Evolutionary conservation across 2,329 filamentous ascomycete genomes (phyloP).

Genomic region (Epicoccum nigrum): DNA sequence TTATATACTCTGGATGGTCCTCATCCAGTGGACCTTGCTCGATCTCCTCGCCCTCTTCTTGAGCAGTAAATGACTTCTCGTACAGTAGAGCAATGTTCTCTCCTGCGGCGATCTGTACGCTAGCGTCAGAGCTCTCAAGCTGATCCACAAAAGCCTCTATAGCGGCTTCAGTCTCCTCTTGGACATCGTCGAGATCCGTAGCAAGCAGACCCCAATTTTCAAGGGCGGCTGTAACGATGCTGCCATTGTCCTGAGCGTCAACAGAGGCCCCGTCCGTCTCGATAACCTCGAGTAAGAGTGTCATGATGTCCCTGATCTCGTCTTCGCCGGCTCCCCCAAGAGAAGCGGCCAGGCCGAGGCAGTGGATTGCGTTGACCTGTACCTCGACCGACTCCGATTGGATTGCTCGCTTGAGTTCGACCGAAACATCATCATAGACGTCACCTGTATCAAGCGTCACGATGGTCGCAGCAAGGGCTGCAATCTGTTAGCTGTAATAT

Average conservation of each 20-base stretch:
- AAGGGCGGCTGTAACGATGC: slow-evolving; percentile 75
- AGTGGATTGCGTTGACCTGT: slow-evolving; percentile 75
- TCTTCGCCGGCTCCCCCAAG: slow-evolving; percentile 76
- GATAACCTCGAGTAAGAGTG: slow-evolving; percentile 76
- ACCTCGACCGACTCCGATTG: slow-evolving; percentile 68
- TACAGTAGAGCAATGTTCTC: slow-evolving; percentile 83
- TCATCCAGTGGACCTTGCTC: slow-evolving; percentile 57
- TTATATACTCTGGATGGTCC: slow-evolving; percentile 47
- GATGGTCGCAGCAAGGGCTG: slow-evolving; percentile 71
- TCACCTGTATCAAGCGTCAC: slow-evolving; percentile 69
- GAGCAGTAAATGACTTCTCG: slow-evolving; percentile 70
- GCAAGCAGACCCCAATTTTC: slow-evolving; percentile 82
- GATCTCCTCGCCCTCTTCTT: slow-evolving; percentile 62
- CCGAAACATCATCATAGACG: slow-evolving; percentile 67
- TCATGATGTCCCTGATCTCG: slow-evolving; percentile 73
- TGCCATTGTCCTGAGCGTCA: slow-evolving; percentile 71
- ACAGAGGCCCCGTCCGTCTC: slow-evolving; percentile 78
- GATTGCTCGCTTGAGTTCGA: slow-evolving; percentile 66
- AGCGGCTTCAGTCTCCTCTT: slow-evolving; percentile 71
- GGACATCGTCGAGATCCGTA: slow-evolving; percentile 76
- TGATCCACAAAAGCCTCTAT: slow-evolving; percentile 86
- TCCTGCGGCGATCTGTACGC: slow-evolving; percentile 78
- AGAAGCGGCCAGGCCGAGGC: slow-evolving; percentile 73
- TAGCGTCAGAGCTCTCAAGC: slow-evolving; percentile 73
- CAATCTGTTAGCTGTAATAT: slow-evolving; percentile 19